Evolutionary conservation across 2,329 filamentous ascomycete species (phyloP), one percentile per base, ranked within the genome.

Genomic region (Lachnum nothofagi): DNA sequence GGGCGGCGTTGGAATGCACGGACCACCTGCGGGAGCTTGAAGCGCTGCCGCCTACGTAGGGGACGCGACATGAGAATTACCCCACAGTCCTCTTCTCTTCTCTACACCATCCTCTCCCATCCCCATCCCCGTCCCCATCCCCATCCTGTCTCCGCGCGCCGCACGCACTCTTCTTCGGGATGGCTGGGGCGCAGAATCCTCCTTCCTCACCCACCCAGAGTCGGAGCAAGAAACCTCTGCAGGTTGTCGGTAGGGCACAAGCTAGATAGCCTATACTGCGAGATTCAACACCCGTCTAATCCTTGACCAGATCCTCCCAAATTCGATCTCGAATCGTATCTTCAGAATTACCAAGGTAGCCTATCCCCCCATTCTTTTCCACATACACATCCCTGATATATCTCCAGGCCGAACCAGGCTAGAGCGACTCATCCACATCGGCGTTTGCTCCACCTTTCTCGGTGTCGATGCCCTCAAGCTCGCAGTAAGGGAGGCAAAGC

Each of bases 271-370:
- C n/a, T n/a, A 27, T 7, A 27, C 16, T 4, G 37, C 8, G n/a
- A 1, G 20, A 25, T 10, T 23, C 9, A 7, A 44, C 29, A 29
- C 23, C 42, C 16, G 22, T 39, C 49, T 54, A 49, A 54, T 44
- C n/a, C 46, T 23, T 27, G 38, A 14, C 17, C 39, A 64, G 61
- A 62, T 24, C 57, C 79, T 5, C 91, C 91, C 8, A 95, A 91
- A 65, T 85, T 97, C 59, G 93, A 97, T 62, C 78, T 98, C 35
- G 89, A 96, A 53, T 80, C 86, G 31, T 97, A 96, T 68, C 86
- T 95, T 42, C 78, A 85, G 57, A 95, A 96, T 65, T 98, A 97
- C 69, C 77, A 75, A 65, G 89, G 91, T 91, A 70, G 39, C 29
- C 12, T 24, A 24, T 20, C 19, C 19, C 3, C 6, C n/a, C n/a